Base-by-base conservation (phyloP, 2,329 filamentous ascomycete genomes). In the Torrubiella hemipterigena region DNA sequence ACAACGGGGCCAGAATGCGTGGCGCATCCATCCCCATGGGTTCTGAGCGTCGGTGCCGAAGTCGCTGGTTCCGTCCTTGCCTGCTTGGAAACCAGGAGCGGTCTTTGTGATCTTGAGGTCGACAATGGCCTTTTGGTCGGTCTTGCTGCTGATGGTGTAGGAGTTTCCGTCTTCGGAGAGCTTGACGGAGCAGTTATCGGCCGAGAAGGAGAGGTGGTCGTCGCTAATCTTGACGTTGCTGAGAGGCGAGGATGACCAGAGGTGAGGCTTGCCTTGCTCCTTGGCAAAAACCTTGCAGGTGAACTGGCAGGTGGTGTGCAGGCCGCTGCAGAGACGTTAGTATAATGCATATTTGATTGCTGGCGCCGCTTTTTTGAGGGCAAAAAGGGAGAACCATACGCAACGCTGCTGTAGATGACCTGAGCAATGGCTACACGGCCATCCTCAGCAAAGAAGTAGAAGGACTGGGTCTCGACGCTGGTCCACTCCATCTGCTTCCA, bases 321-420 rank as follows among this genome's bases (percentile, higher is more conserved):
- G 74, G 54, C 89, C 87, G 46, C 87, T 94, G 51, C 42, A 36
- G 13, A 38, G 32, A 39, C 30, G 37, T 43, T 21, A 49, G 48
- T 33, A 40, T n/a, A 19, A 31, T 6, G 10, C 13, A 11, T 12
- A 5, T 11, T 16, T 6, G n/a, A 13, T 11, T 11, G 6, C n/a
- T n/a, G n/a, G n/a, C n/a, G n/a, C n/a, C n/a, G 21, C 21, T 23
- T 23, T 23, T n/a, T 23, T 23, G 21, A 8, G n/a, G 8, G 21
- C 21, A 22, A 8, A n/a, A 22, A 8, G 8, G 8, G 20, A 8
- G 24, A 22, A 38, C 33, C 79, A 59, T 77, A 95, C 87, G 75
- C 81, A 54, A 98, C 82, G 60, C 94, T 95, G 66, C 83, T 96
- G 68, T 96, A 94, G 55, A 98, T 94, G 59, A 96, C 71, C 67